Evolutionary conservation across 2,329 filamentous ascomycete genomes (phyloP).

Genomic region (Cytospora piceicola): DNA sequence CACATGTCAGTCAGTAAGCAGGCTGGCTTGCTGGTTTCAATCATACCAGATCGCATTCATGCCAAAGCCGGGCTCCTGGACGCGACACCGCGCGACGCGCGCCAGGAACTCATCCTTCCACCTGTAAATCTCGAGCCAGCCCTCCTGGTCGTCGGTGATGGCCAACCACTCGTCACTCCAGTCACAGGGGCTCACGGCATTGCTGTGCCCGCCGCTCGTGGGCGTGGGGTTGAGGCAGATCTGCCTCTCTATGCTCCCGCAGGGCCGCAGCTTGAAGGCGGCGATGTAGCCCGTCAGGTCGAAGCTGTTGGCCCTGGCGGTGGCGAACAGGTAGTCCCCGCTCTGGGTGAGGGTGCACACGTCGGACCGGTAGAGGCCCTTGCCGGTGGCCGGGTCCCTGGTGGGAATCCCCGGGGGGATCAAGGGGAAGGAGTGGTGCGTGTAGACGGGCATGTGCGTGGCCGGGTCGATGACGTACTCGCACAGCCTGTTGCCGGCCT

Average conservation of each 20-base stretch:
- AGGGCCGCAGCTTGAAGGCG: constrained; percentile 71
- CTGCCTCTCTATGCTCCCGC: constrained; percentile 75
- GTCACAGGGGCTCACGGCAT: constrained; percentile 81
- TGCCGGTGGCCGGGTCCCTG: constrained; percentile 44
- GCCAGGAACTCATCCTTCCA: constrained; percentile 83
- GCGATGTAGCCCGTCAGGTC: constrained; percentile 81
- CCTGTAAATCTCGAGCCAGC: constrained; percentile 84
- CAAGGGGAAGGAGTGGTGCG: constrained; percentile 74
- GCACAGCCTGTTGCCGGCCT: constrained; percentile 82
- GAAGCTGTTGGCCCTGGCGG: constrained; percentile 76
- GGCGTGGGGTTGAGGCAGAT: constrained; percentile 82
- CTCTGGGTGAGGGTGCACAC: constrained; percentile 75
- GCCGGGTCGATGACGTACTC: constrained; percentile 78
- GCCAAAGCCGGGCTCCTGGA: constrained; percentile 86
- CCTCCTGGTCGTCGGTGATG: constrained; percentile 85
- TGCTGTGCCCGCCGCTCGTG: constrained; percentile 85
- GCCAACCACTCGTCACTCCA: constrained; percentile 91
- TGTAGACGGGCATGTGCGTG: constrained; percentile 78
- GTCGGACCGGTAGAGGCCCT: constrained; percentile 78
- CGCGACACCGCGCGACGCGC: constrained; percentile 74
- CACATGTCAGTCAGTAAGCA: neutral
- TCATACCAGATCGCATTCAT: constrained; percentile 99
- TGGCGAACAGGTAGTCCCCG: constrained; percentile 79
- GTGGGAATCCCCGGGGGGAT: constrained; percentile 72
- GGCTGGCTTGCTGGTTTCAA: constrained; percentile 42